Percentiles rank a stretch among this genome's conserved stretches.
Evolutionary conservation across 306 rosid species (phyloP).

Genomic region (Neltuma alba): DNA sequence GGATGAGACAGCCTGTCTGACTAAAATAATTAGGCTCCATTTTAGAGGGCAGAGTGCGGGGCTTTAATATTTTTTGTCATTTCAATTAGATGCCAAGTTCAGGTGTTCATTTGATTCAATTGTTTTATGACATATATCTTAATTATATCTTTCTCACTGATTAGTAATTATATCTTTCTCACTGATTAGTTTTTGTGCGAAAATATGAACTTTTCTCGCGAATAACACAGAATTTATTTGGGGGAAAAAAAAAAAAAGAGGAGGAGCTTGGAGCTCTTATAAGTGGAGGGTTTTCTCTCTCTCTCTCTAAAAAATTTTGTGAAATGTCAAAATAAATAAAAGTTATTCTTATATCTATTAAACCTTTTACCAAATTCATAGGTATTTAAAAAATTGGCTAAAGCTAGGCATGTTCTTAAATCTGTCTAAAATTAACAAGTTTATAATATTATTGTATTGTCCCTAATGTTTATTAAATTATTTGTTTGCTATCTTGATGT

Average conservation of each 20-base stretch:
- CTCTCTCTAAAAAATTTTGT: neutral
- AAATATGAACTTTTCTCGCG: neutral
- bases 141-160: neutral
- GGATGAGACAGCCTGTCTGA: conserved; percentile 57
- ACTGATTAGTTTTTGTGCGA: neutral
- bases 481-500: neutral
- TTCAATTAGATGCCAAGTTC: neutral
- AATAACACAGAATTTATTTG: no score
- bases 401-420: no score
- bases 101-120: conserved; percentile 32
- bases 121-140: neutral
- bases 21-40: conserved; percentile 1
- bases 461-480: neutral
- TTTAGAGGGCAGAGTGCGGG: neutral
- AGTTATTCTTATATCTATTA: neutral
- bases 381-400: no score
- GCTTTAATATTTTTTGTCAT: conserved; percentile 1
- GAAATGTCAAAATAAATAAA: neutral
- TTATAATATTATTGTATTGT: neutral
- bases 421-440: neutral
- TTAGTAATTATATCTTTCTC: no score
- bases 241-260: neutral
- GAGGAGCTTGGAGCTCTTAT: neutral
- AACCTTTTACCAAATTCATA: no score
- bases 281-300: neutral